A percentile compares a stretch with the other conserved stretches of the same genome.
Conservation (phyloP, 73 alveolate genomes). For the Tetrahymena elliotti region DNA sequence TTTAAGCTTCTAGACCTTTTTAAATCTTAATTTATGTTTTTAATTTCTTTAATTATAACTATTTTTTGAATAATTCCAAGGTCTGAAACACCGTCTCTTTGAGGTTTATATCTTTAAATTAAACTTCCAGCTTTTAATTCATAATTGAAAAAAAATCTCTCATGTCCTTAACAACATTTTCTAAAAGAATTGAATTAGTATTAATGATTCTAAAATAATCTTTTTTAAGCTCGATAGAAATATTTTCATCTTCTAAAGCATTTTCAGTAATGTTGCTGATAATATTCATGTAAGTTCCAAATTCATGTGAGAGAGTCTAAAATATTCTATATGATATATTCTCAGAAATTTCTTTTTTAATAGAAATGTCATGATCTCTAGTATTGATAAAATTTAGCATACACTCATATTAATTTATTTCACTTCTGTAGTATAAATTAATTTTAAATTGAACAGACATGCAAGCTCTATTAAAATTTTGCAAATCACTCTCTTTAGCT, state of each 20-base stretch:
- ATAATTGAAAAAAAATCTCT: neutral
- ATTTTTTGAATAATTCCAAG: neutral
- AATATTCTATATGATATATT: neutral
- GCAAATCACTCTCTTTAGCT: neutral
- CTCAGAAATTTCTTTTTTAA: neutral
- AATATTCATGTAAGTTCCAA: neutral
- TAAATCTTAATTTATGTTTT: neutral
- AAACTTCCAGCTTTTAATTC: neutral
- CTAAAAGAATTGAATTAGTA: neutral
- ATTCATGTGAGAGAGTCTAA: neutral
- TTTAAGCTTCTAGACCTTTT: neutral
- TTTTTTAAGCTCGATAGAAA: neutral
- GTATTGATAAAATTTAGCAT: neutral
- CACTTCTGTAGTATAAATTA: neutral
- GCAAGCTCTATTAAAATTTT: neutral
- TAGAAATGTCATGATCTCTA: neutral
- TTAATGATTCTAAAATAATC: neutral
- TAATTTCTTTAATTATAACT: neutral
- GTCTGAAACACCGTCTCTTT: neutral
- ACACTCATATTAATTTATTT: neutral
- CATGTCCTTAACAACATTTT: neutral
- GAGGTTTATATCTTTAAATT: neutral
- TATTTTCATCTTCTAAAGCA: neutral
- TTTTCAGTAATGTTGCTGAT: neutral
- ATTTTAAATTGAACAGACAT: neutral